Conservation (phyloP, 2,329 filamentous ascomycete species). For the Coniosporium tulheliwenetii region DNA sequence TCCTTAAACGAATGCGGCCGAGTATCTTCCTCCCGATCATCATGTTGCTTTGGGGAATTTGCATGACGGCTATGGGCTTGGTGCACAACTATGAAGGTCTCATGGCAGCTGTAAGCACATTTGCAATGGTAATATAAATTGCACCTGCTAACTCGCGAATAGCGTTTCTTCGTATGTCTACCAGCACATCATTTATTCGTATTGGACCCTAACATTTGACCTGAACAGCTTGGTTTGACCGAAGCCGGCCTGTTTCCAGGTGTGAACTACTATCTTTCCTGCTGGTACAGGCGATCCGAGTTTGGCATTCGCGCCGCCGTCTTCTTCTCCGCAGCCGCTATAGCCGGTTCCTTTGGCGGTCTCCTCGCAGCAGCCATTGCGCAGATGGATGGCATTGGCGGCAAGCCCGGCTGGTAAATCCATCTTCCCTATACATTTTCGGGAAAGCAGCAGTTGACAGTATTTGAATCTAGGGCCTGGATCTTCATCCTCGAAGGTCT, state of each 20-base stretch:
- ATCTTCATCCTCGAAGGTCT: constrained; percentile 43
- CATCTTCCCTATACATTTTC: too few relatives aligned
- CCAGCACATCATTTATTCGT: too few relatives aligned
- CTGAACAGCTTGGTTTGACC: constrained; percentile 41
- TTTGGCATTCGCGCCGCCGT: constrained; percentile 68
- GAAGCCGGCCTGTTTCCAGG: constrained; percentile 52
- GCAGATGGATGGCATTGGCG: constrained; percentile 49
- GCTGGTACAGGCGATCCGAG: constrained; percentile 73
- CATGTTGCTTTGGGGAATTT: constrained; percentile 57
- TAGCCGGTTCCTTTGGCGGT: constrained; percentile 65
- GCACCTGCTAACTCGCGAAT: constrained; percentile 10
- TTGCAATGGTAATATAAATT: constrained; percentile 11
- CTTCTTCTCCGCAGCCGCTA: constrained; percentile 70
- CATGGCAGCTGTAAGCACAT: constrained; percentile 36
- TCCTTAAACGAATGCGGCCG: constrained; percentile 62
- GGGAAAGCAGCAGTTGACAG: too few relatives aligned
- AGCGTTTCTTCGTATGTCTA: constrained; percentile 29
- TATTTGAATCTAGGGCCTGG: constrained; percentile 18
- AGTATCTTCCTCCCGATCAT: constrained; percentile 69
- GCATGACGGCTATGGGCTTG: constrained; percentile 56
- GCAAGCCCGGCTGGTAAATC: constrained; percentile 32
- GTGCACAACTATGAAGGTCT: constrained; percentile 47
- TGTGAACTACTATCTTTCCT: constrained; percentile 65
- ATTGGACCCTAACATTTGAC: too few relatives aligned
- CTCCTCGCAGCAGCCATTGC: constrained; percentile 57